These are phyloP conservation scores for Aspergillus mulundensis DNA, from an alignment of 495 filamentous ascomycete genomes.

Conservation along the genomic window DNA sequence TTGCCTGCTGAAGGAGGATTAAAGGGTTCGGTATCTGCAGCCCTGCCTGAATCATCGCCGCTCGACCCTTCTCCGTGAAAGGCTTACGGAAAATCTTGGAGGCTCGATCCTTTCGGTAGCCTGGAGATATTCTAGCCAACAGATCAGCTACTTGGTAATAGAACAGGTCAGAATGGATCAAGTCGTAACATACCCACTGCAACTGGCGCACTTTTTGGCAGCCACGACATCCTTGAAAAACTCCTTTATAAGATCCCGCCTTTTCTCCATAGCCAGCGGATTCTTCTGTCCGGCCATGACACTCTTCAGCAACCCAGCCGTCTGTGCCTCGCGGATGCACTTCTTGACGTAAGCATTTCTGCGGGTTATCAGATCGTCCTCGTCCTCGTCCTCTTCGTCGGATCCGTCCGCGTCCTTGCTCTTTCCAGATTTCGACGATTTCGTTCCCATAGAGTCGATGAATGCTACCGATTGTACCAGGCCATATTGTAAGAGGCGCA, in stretches of 20 bases:
- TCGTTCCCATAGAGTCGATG: conserved; percentile 54
- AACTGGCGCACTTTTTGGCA: conserved; percentile 67
- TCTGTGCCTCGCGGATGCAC: conserved; percentile 54
- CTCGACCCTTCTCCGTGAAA: conserved; percentile 62
- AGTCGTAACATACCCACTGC: conserved; percentile 53
- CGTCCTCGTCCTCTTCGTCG: conserved; percentile 47
- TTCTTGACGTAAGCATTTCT: conserved; percentile 67
- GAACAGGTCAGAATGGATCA: background rate
- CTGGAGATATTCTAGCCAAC: conserved; percentile 60
- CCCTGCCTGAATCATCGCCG: conserved; percentile 66
- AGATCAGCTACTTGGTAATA: conserved; percentile 17
- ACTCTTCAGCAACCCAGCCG: conserved; percentile 40
- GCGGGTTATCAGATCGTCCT: conserved; percentile 60
- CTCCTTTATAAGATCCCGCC: conserved; percentile 70
- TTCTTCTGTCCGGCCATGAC: conserved; percentile 64
- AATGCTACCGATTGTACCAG: conserved; percentile 68
- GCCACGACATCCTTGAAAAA: conserved; percentile 67
- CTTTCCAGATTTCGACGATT: conserved; percentile 27
- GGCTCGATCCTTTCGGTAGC: conserved; percentile 78
- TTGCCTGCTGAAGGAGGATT: conserved; percentile 41
- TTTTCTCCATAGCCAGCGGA: conserved; percentile 71
- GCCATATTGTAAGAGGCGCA: conserved; percentile 81
- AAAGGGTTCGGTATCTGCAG: conserved; percentile 64
- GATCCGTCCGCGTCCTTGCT: conserved; percentile 45
- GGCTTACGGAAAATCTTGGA: conserved; percentile 91